phyloP scores from a whole-genome alignment of 176 grass and related monocot genomes.

The Pontederia crassipes region DNA sequence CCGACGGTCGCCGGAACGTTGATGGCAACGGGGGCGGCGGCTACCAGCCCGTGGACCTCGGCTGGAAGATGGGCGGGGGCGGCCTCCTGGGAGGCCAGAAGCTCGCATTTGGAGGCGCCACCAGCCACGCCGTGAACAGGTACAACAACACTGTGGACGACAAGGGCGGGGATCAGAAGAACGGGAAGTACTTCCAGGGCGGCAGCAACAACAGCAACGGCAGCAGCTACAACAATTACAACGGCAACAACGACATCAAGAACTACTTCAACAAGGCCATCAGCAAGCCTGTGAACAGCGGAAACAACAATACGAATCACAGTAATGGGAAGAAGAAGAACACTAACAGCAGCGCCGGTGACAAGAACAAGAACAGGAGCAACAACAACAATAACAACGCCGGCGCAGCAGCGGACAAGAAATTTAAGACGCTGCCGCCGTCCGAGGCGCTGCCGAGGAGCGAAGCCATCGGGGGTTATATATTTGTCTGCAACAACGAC shows the following conservation, averaged over 20 bases:
- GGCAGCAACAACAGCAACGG: background rate
- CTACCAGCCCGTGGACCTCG: background rate
- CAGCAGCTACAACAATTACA: background rate
- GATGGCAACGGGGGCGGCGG: constrained; percentile 3
- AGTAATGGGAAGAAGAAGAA: constrained; percentile 8
- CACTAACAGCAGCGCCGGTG: constrained; percentile 20
- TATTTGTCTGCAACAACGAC: constrained; percentile 99
- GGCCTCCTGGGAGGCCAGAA: constrained; percentile 19
- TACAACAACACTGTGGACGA: constrained; percentile 41
- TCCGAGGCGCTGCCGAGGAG: constrained; percentile 67
- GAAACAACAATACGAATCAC: constrained; percentile 7
- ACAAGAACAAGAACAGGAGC: constrained; percentile 26
- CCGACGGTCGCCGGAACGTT: constrained; percentile 16
- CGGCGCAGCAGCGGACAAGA: constrained; percentile 45
- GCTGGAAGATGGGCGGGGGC: background rate
- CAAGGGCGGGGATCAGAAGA: constrained; percentile 19
- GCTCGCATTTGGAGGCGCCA: constrained; percentile 67
- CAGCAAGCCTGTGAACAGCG: constrained; percentile 1
- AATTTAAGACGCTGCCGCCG: constrained; percentile 94
- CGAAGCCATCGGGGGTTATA: constrained; percentile 84
- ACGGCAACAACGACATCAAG: background rate
- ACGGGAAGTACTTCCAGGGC: constrained; percentile 13
- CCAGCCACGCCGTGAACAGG: constrained; percentile 40
- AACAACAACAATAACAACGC: constrained; percentile 16
- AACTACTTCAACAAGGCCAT: constrained; percentile 15